Evolutionary conservation across 352 stramenopile species (phyloP), one percentile per base, ranked within the genome.

Genomic region (Globisporangium cylindrosporum): DNA sequence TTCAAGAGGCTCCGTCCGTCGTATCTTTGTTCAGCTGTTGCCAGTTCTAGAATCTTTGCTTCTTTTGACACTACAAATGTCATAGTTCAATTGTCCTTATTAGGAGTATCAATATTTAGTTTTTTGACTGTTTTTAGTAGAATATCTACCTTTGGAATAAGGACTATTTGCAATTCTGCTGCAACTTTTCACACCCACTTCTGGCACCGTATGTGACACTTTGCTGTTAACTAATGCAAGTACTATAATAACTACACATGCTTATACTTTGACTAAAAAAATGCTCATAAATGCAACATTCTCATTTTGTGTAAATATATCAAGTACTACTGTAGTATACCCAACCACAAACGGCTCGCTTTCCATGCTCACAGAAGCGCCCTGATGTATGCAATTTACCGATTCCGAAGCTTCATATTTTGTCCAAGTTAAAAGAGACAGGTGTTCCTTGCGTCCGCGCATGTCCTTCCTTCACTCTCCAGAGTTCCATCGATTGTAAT

Each of bases 1-100:
- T 61, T 61, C 18, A 61, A 61, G 55, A 20, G 12, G 18, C 24
- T 36, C 38, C 38, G 38, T 46, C 53, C 38, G 38, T 46, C 53
- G 53, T 58, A 58, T 58, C 53, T 58, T 58, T 58, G 53, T 46
- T 18, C 12, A 20, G 12, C 38, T 46, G 38, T 20, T 46, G 10
- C 38, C 38, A 46, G 38, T 46, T 46, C 38, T 46, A 46, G 38
- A 46, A 46, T 46, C 4, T 46, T 46, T 46, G 38, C 38, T 46
- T 5, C 38, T 46, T 46, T 46, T 46, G 38, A 18, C 38, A 46
- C 14, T 43, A 15, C 36, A 15, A 15, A 43, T 15, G 10, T 15
- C 36, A 43, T 15, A 43, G 12, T 43, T 43, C 9, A 15, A 43
- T 43, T 43, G 36, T 43, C 9, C 10, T 43, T 43, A 43, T 43